Conservation (phyloP, 108 stramenopile species). For the Pseudonitzschia multiseries region DNA sequence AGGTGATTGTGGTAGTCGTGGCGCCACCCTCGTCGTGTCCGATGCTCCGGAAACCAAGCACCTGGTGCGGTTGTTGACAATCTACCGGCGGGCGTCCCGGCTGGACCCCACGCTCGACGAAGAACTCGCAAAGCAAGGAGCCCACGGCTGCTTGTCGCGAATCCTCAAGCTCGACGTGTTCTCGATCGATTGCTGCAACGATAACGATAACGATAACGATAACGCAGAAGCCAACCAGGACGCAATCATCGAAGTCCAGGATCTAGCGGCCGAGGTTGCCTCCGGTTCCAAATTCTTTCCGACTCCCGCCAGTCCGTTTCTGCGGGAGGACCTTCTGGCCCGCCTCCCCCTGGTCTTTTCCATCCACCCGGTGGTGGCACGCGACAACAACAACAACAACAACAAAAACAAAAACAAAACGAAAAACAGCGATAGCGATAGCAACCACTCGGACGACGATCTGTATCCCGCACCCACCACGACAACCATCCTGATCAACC, state of each 20-base stretch:
- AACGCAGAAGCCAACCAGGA: slow-evolving; percentile 59
- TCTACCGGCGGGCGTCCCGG: slow-evolving; percentile 36
- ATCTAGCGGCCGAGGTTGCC: slow-evolving; percentile 68
- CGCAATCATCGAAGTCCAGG: slow-evolving; percentile 69
- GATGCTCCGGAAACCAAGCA: slow-evolving; percentile 18
- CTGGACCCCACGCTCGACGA: slow-evolving; percentile 59
- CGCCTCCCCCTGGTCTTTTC: slow-evolving; percentile 66
- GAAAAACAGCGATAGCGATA: neutral
- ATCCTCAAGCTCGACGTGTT: slow-evolving; percentile 37
- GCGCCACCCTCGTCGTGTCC: neutral
- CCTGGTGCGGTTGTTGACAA: slow-evolving; percentile 27
- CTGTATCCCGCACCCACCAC: neutral
- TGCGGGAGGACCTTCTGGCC: slow-evolving; percentile 44
- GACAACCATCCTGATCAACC: slow-evolving; percentile 57
- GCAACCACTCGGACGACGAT: neutral
- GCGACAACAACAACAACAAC: neutral
- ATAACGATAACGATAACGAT: neutral
- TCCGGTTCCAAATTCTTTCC: slow-evolving; percentile 40
- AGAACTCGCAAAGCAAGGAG: slow-evolving; percentile 60
- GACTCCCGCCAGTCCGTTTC: slow-evolving; percentile 40
- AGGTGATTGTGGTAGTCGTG: neutral
- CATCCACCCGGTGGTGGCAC: slow-evolving; percentile 25
- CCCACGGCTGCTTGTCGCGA: slow-evolving; percentile 43
- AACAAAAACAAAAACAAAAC: neutral
- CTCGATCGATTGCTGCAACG: slow-evolving; percentile 21